A percentile compares a stretch with the other conserved stretches of the same genome.
phyloP scores from a whole-genome alignment of 176 grass and related monocot genomes.

The Lolium perenne region DNA sequence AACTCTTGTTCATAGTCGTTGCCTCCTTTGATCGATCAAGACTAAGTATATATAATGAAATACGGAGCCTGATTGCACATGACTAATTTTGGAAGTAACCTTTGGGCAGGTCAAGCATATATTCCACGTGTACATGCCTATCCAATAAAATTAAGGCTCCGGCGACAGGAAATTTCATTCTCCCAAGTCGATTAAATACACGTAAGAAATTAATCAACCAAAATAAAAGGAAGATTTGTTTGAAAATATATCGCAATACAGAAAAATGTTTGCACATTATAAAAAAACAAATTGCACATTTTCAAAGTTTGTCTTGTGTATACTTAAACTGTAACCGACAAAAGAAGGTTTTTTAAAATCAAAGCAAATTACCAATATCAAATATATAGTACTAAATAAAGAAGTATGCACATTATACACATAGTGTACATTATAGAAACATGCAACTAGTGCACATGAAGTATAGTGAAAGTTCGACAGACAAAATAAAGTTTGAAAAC shows the following conservation, averaged over 20 bases:
- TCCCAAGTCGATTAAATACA: not conserved
- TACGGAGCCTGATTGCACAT: not conserved
- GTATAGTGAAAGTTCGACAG: not conserved
- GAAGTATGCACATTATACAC: too few species aligned
- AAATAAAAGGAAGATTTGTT: not conserved
- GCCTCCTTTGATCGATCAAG: not conserved
- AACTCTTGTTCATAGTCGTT: conserved; percentile 1
- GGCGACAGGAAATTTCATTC: not conserved
- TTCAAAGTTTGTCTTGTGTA: not conserved
- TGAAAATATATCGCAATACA: not conserved
- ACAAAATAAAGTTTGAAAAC: not conserved
- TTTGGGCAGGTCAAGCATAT: not conserved
- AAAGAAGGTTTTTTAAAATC: not conserved
- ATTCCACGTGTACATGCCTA: not conserved
- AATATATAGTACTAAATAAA: too few species aligned
- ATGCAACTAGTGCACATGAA: not conserved
- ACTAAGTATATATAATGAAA: not conserved
- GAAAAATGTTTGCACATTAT: not conserved
- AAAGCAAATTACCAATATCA: not conserved
- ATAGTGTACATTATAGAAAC: too few species aligned
- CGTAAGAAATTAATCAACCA: too few species aligned
- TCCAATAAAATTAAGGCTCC: not conserved
- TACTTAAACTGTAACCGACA: not conserved
- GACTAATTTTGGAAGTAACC: not conserved
- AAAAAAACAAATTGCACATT: not conserved